These are phyloP conservation scores for Oropetium thomaeum DNA, from an alignment of 176 grass and related monocot species.

Conservation along the genomic window DNA sequence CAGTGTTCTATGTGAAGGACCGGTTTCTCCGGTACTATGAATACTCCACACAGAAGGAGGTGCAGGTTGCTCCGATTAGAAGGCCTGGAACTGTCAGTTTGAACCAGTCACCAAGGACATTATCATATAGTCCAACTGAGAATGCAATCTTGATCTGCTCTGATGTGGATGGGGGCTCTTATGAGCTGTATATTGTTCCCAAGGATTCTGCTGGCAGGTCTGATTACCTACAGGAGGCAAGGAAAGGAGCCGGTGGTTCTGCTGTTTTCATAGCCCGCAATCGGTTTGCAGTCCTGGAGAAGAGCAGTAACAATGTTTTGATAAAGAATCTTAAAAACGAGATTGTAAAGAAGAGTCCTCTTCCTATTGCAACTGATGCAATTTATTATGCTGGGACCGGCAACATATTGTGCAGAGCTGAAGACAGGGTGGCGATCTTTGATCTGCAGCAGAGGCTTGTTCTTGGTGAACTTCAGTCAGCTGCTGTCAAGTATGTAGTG, in stretches of 20 bases:
- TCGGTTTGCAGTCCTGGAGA: conserved; percentile 86
- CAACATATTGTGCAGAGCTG: conserved; percentile 78
- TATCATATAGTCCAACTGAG: conserved; percentile 88
- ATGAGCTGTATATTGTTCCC: conserved; percentile 77
- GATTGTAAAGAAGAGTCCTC: conserved; percentile 81
- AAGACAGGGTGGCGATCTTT: conserved; percentile 79
- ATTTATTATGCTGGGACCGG: conserved; percentile 96
- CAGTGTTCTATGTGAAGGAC: conserved; percentile 86
- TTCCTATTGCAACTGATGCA: conserved; percentile 83
- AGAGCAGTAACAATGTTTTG: conserved; percentile 76
- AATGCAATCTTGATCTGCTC: conserved; percentile 88
- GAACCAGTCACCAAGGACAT: conserved; percentile 78
- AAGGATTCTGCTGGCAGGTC: conserved; percentile 73
- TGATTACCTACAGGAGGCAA: conserved; percentile 82
- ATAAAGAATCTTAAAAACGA: conserved; percentile 93
- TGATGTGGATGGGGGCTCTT: conserved; percentile 88
- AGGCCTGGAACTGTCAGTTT: conserved; percentile 73
- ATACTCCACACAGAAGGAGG: conserved; percentile 74
- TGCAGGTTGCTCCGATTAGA: conserved; percentile 67
- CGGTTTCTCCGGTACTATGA: conserved; percentile 73
- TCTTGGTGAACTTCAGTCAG: conserved; percentile 82
- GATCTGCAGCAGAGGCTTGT: conserved; percentile 88
- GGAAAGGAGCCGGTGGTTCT: conserved; percentile 68
- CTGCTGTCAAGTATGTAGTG: conserved; percentile 78
- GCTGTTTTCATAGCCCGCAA: conserved; percentile 92